Evolutionary conservation across 2,329 filamentous ascomycete species (phyloP).

Genomic region (Cercospora canescens): DNA sequence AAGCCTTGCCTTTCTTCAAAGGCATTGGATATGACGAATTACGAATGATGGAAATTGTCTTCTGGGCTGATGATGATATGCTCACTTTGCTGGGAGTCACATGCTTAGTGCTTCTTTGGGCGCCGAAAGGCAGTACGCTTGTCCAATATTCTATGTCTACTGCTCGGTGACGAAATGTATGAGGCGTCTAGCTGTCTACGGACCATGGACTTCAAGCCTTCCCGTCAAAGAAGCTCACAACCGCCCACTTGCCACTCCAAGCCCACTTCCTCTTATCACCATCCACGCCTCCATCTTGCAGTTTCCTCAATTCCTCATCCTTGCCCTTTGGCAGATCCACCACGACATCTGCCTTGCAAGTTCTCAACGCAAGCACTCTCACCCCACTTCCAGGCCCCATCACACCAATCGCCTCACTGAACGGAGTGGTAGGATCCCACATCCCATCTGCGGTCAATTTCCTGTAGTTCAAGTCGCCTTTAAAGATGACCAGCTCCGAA

Average conservation of each 20-base stretch:
- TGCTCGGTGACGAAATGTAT: background rate
- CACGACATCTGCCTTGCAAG: constrained; percentile 95
- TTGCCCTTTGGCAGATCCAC: constrained; percentile 80
- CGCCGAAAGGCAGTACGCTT: background rate
- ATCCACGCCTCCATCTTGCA: constrained; percentile 70
- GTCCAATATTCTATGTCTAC: background rate
- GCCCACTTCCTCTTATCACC: constrained; percentile 78
- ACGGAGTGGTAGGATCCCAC: constrained; percentile 88
- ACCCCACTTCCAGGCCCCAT: constrained; percentile 77
- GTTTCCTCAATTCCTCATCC: constrained; percentile 75
- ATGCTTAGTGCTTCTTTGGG: background rate
- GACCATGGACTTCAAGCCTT: constrained; percentile 43
- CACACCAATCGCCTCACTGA: constrained; percentile 80
- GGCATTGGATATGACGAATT: background rate
- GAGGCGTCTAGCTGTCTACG: background rate
- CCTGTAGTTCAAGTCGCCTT: constrained; percentile 94
- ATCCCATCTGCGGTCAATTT: constrained; percentile 86
- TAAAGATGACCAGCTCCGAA: constrained; percentile 90
- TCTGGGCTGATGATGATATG: background rate
- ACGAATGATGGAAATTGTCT: background rate
- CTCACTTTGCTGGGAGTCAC: background rate
- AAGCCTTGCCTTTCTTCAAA: background rate
- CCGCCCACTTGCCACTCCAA: constrained; percentile 95
- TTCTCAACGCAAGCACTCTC: constrained; percentile 82
- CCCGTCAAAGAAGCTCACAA: constrained; percentile 78